Base-by-base conservation (phyloP, 1,284 basidiomycete species). In the Papiliotrema fonsecae region DNA sequence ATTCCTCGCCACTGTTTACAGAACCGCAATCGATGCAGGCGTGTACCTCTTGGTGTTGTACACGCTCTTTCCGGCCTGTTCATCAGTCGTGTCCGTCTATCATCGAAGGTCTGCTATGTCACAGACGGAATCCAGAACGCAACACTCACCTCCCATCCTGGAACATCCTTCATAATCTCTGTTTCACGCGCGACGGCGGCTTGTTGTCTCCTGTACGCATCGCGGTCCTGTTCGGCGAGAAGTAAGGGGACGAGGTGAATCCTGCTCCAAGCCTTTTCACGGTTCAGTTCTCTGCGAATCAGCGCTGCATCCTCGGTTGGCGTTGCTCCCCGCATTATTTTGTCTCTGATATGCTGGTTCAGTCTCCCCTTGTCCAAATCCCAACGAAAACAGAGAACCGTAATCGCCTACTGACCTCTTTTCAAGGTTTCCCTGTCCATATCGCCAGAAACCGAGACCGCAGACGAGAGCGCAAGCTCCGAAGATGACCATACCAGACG, bases 121-220 rank as follows among this genome's bases (percentile, higher is more conserved):
- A n/a, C n/a, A n/a, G n/a, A n/a, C n/a, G n/a, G 5, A 28, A 32
- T 13, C 9, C 10, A 28, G 21, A 25, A 7, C 6, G 14, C 9
- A 19, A 7, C 9, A 46, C 87, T 71, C 74, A 92, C 91, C 88
- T 90, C 84, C 94, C 94, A 98, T 47, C 83, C 89, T 47, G 81
- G 80, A 34, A 97, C 91, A 65, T 92, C 88, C 77, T 88, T 89
- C 93, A 98, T 98, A 67, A 97, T 90, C 77, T 85, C 86, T 75
- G 81, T 81, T 75, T 98, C 94, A 47, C 91, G 77, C 43, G 77
- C 85, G 50, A 86, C 43, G 42, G 84, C 83, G n/a, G 90, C 91
- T 64, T 85, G 79, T 64, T 85, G 77, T 45, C 91, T 81, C 60
- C 91, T 81, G 78, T 88, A 93, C 43, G 81, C 79, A 72, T 94